phyloP scores from a whole-genome alignment of 208 protist genomes.

The Wallacemonas sp. region DNA sequence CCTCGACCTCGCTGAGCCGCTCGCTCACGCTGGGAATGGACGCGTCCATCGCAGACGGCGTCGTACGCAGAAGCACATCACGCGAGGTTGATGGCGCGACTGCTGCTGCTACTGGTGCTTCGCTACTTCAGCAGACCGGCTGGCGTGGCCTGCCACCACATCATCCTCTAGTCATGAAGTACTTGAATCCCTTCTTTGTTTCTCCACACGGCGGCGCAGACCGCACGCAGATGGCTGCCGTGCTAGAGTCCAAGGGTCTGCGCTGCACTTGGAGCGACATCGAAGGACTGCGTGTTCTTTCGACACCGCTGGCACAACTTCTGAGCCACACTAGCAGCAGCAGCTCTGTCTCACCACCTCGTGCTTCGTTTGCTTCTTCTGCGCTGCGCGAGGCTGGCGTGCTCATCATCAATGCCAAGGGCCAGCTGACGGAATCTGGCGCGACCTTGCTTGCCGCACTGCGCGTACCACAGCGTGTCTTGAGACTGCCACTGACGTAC shows the following conservation, averaged over 20 bases:
- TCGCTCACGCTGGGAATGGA: background rate
- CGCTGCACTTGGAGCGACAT: conserved; percentile 35
- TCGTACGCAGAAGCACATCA: background rate
- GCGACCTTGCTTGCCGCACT: conserved; percentile 32
- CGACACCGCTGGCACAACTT: conserved; percentile 21
- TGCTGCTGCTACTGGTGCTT: background rate
- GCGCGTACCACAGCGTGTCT: conserved; percentile 22
- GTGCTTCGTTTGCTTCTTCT: background rate
- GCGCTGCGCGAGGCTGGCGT: conserved; percentile 52
- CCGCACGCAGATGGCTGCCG: background rate
- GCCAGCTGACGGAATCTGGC: conserved; percentile 61
- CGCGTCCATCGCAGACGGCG: background rate
- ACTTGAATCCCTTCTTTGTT: conserved; percentile 8
- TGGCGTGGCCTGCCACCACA: conserved; percentile 7
- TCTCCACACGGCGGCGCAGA: no score
- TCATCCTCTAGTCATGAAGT: background rate
- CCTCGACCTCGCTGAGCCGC: background rate
- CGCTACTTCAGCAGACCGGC: conserved; percentile 21
- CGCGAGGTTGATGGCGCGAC: background rate
- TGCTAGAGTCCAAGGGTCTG: background rate
- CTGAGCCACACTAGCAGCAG: conserved; percentile 9
- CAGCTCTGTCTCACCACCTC: background rate
- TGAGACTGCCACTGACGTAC: conserved; percentile 48
- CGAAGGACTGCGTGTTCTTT: conserved; percentile 47
- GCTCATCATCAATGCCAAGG: conserved; percentile 37